Evolutionary conservation across 78 protist species (phyloP).

Genomic region (Speleostelium caveatum): DNA sequence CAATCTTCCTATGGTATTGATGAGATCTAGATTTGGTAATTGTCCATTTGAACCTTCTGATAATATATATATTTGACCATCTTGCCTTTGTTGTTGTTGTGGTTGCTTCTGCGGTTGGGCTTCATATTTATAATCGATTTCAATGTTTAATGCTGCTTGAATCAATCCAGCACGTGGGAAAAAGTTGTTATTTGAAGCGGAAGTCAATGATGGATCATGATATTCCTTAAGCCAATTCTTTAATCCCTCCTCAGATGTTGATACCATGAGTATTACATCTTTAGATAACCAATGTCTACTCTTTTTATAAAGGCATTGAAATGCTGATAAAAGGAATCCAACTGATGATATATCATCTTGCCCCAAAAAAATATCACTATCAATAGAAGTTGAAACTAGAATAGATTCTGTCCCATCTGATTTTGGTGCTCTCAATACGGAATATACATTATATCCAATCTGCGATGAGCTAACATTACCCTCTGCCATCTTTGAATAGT

Average conservation of each 20-base stretch:
- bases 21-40: constrained; percentile 81
- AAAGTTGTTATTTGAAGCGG: neutral
- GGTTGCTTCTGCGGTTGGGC: neutral
- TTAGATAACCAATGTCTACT: constrained; percentile 80
- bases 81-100: neutral
- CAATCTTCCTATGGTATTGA: constrained; percentile 70
- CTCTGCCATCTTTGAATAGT: neutral
- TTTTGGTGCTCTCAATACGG: constrained; percentile 77
- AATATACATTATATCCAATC: constrained; percentile 56
- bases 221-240: constrained; percentile 48
- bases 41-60: constrained; percentile 82
- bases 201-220: constrained; percentile 12
- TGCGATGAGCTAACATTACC: neutral
- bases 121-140: neutral
- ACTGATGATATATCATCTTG: neutral
- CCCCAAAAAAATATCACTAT: neutral
- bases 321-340: constrained; percentile 21
- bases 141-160: constrained; percentile 75
- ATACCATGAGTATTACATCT: constrained; percentile 60
- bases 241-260: constrained; percentile 40
- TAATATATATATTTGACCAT: constrained; percentile 14
- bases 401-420: constrained; percentile 75
- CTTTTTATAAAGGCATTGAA: neutral
- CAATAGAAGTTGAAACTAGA: constrained; percentile 4
- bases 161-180: constrained; percentile 77